Base-by-base conservation (phyloP, 129 eudicot genomes). In the Centella asiatica region DNA sequence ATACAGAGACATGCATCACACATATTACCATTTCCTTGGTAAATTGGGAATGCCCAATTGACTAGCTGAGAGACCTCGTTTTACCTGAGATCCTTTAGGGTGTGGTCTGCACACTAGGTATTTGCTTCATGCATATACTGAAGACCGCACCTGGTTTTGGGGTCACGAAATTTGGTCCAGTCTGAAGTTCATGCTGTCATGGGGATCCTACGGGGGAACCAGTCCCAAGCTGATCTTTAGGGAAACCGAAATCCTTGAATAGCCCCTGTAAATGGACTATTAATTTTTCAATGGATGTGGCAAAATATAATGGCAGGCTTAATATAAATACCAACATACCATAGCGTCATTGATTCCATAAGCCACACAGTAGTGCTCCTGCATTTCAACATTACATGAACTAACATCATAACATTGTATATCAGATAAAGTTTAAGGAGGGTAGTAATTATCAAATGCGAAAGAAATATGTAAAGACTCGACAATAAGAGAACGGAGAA, bases 351-450 rank as follows among this genome's bases (percentile, higher is more conserved):
- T 88, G 74, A 85, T 69, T 37, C 93, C 99, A 72, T 60, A 72
- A 62, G 95, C 74, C 73, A 93, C 99, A 53, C 99, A 88, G 66
- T 87, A 93, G 80, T 93, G 99, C 74, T 93, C 99, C 99, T 93
- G 99, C 76, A 77, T 73, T 39, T 60, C 61, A 45, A 62, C 53
- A 49, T 53, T 57, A 8, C 15, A 71, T 2, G 25, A 44, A 37
- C 12, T n/a, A 28, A 53, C 31, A 39, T 39, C 26, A 53, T 9
- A 27, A 67, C 42, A 67, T 11, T 40, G n/a, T 5, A 49, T 20
- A n/a, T 44, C 14, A 2, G 4, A n/a, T 56, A 7, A n/a, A 5
- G 6, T 28, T 31, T 28, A 7, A 3, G 6, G 8, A 9, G 31
- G 14, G 31, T 31, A 17, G 9, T 6, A 56, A 56, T 24, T 34